Percentiles rank a stretch among this genome's conserved stretches.
phyloP scores from a whole-genome alignment of 345 rosid species.

The Gossypium longicalyx region DNA sequence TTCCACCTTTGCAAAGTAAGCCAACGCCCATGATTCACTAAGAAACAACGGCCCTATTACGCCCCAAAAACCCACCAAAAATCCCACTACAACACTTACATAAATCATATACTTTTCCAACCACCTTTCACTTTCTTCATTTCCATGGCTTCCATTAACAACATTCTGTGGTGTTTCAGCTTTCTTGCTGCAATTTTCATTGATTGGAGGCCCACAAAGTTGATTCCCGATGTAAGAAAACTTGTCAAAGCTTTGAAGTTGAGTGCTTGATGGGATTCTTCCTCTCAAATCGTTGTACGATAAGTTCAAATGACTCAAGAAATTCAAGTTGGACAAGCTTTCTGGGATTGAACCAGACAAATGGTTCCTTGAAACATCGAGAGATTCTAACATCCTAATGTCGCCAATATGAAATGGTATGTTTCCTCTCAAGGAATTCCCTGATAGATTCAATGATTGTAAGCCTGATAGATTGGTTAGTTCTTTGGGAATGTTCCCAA shows the following conservation, averaged over 20 bases:
- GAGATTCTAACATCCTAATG: slow-evolving; percentile 10
- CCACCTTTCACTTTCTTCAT: not conserved
- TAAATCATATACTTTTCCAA: slow-evolving; percentile 11
- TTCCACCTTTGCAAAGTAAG: not conserved
- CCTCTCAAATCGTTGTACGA: slow-evolving; percentile 20
- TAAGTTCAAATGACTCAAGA: slow-evolving; percentile 20
- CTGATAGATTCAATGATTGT: slow-evolving; percentile 7
- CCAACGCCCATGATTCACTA: not conserved
- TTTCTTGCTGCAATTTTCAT: not conserved
- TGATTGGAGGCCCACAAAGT: slow-evolving; percentile 21
- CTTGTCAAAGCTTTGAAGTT: slow-evolving; percentile 21
- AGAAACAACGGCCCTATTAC: not conserved
- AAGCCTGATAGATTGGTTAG: slow-evolving; percentile 7
- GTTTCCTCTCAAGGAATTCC: slow-evolving; percentile 1
- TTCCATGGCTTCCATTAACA: not conserved
- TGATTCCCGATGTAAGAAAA: slow-evolving; percentile 16
- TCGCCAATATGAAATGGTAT: slow-evolving; percentile 10
- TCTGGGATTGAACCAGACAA: slow-evolving; percentile 16
- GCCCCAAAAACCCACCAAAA: slow-evolving; percentile 11
- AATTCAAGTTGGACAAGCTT: slow-evolving; percentile 13
- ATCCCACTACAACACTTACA: slow-evolving; percentile 10
- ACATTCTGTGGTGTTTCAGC: not conserved
- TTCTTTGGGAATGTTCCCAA: slow-evolving; percentile 16
- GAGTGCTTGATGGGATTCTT: slow-evolving; percentile 22
- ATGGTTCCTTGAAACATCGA: slow-evolving; percentile 19